Conservation (phyloP, 2,329 filamentous ascomycete species). For the Atkinsonella texensis region DNA sequence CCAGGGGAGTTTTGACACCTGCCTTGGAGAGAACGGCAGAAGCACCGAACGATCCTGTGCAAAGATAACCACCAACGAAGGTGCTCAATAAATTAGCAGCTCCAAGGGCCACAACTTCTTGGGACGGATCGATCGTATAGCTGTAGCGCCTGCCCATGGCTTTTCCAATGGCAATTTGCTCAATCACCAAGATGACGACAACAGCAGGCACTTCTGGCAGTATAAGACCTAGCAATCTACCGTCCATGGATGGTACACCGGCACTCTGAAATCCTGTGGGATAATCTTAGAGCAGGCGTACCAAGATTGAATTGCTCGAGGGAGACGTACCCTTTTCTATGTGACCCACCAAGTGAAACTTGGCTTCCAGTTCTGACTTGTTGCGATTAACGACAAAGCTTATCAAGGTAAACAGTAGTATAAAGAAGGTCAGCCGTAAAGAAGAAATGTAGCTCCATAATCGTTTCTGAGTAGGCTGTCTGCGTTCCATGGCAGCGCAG, state of each 20-base stretch:
- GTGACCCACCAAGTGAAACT: constrained; percentile 50
- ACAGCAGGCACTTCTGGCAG: constrained; percentile 54
- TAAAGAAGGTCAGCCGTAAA: constrained; percentile 61
- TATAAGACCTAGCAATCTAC: constrained; percentile 43
- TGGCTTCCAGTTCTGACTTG: constrained; percentile 30
- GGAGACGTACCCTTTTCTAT: constrained; percentile 45
- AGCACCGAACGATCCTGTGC: constrained; percentile 41
- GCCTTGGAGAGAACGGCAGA: constrained; percentile 80
- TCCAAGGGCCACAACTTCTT: constrained; percentile 69
- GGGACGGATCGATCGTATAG: constrained; percentile 67
- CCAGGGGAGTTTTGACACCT: constrained; percentile 67
- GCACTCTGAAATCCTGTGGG: constrained; percentile 50
- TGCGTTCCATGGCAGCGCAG: constrained; percentile 48
- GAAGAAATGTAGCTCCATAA: constrained; percentile 65
- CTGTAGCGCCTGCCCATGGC: constrained; percentile 71
- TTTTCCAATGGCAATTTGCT: constrained; percentile 76
- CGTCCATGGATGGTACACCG: constrained; percentile 43
- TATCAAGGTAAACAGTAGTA: constrained; percentile 63
- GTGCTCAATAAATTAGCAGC: constrained; percentile 64
- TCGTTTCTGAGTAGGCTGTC: constrained; percentile 47
- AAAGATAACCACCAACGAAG: constrained; percentile 49
- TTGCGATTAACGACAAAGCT: constrained; percentile 55
- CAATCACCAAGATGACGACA: constrained; percentile 66
- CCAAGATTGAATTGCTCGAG: background rate
- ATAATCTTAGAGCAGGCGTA: constrained; percentile 7